These are phyloP conservation scores for Starmerella stellata DNA, from an alignment of 805 yeast genomes.

Conservation along the genomic window DNA sequence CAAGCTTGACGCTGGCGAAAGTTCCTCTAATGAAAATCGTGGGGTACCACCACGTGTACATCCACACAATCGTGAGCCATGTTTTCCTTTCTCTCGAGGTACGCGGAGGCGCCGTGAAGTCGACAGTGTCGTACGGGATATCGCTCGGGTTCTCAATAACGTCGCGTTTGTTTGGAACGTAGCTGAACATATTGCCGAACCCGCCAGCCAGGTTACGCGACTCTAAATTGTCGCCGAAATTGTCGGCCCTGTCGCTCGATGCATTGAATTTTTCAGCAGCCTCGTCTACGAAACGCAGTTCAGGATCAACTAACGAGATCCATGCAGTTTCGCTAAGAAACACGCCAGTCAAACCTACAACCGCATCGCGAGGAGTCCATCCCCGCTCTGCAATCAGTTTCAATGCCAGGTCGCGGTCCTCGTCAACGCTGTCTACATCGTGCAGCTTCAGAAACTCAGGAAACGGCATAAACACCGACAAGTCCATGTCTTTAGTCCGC, in stretches of 20 bases:
- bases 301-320: constrained; percentile 26
- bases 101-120: constrained; percentile 17
- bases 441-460: constrained; percentile 22
- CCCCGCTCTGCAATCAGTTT: constrained; percentile 18
- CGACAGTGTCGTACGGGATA: constrained; percentile 21
- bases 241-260: constrained; percentile 6
- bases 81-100: constrained; percentile 20
- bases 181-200: constrained; percentile 25
- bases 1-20: constrained; percentile 24
- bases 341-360: constrained; percentile 26
- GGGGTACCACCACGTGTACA: constrained; percentile 28
- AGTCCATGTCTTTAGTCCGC: constrained; percentile 25
- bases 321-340: constrained; percentile 27
- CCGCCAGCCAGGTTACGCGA: constrained; percentile 22
- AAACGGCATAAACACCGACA: constrained; percentile 26
- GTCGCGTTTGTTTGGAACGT: constrained; percentile 7
- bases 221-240: constrained; percentile 20
- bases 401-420: constrained; percentile 22
- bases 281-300: constrained; percentile 21
- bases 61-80: constrained; percentile 26
- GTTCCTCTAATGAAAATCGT: constrained; percentile 22
- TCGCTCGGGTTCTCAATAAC: constrained; percentile 9
- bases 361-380: constrained; percentile 26
- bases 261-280: constrained; percentile 20
- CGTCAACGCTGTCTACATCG: constrained; percentile 1